A percentile compares a stretch with the other conserved stretches of the same genome.
These are phyloP conservation scores for Yarrowia galli DNA, from an alignment of 1,139 yeast species.

Conservation along the genomic window DNA sequence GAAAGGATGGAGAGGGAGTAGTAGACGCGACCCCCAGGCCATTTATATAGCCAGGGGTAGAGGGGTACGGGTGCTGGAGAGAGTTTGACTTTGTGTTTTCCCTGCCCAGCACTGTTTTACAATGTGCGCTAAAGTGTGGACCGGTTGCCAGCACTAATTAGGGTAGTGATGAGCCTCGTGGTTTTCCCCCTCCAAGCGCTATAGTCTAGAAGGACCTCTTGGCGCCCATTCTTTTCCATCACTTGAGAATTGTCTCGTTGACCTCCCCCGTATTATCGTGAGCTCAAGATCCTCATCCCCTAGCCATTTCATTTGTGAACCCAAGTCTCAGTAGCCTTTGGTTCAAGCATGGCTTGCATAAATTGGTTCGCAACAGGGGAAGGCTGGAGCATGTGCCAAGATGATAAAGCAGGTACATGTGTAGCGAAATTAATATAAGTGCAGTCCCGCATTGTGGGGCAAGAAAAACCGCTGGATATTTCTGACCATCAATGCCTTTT, in stretches of 20 bases:
- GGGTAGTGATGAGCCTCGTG: conserved; percentile 9
- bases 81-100: conserved; percentile 16
- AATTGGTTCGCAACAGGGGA: conserved; percentile 26
- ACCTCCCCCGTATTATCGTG: not conserved
- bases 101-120: conserved; percentile 13
- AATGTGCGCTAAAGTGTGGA: conserved; percentile 14
- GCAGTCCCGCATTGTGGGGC: not conserved
- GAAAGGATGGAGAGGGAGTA: conserved; percentile 1
- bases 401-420: conserved; percentile 24
- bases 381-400: conserved; percentile 30
- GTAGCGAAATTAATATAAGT: not conserved
- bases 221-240: not conserved
- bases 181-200: not conserved
- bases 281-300: not conserved
- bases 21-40: conserved; percentile 7
- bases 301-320: not conserved
- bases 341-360: conserved; percentile 32
- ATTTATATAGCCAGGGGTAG: conserved; percentile 27
- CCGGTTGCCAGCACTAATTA: not conserved
- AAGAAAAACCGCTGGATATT: too few species aligned
- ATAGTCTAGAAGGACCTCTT: not conserved
- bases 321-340: conserved; percentile 6
- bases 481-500: too few species aligned
- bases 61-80: conserved; percentile 29
- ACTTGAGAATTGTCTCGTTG: not conserved